phyloP scores from a whole-genome alignment of 73 alveolate genomes.

The Paramecium tetraurelia region DNA sequence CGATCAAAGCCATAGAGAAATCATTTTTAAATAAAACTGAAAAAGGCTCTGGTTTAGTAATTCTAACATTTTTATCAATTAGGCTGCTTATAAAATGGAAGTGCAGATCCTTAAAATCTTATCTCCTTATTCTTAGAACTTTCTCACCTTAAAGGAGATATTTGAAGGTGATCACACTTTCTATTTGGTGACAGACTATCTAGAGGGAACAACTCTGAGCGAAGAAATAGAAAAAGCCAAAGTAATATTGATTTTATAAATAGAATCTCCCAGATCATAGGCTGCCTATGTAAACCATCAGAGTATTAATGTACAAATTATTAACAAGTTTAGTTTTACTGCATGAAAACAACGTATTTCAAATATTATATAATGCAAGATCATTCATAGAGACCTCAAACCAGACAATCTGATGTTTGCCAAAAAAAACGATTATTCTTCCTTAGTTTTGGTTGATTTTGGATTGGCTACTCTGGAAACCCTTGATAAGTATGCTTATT shows the following conservation, averaged over 20 bases:
- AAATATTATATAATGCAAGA: not conserved
- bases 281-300: not conserved
- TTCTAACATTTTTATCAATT: not conserved
- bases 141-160: constrained; percentile 12
- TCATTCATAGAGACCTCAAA: constrained; percentile 59
- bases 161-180: constrained; percentile 34
- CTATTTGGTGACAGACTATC: not conserved
- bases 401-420: constrained; percentile 64
- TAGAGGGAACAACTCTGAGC: not conserved
- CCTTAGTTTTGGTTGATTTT: constrained; percentile 54
- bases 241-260: not conserved
- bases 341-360: constrained; percentile 42
- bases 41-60: constrained; percentile 8
- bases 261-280: not conserved
- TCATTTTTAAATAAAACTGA: not conserved
- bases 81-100: constrained; percentile 8
- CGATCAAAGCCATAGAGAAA: constrained; percentile 38
- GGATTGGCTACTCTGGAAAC: constrained; percentile 51
- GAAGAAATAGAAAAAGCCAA: constrained; percentile 26
- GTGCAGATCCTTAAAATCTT: not conserved
- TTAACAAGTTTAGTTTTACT: not conserved
- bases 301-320: not conserved
- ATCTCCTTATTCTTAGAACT: not conserved
- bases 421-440: constrained; percentile 6
- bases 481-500: not conserved